phyloP scores from a whole-genome alignment of 179 eudicot genomes.

The Nepenthes alata region DNA sequence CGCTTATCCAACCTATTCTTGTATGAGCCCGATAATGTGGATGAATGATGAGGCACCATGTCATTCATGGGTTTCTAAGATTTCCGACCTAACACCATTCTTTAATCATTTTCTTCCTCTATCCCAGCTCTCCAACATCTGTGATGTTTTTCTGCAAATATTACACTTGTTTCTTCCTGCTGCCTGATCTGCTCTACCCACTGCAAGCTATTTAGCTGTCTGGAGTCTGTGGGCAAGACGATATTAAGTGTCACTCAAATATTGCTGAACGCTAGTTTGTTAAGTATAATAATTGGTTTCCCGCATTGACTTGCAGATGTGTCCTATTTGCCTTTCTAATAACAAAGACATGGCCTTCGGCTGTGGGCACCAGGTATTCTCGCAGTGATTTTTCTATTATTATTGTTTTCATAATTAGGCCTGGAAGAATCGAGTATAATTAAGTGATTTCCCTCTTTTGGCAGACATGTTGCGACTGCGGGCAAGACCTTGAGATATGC shows the following conservation, averaged over 20 bases:
- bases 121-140: background rate
- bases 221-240: background rate
- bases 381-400: background rate
- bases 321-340: constrained; percentile 39
- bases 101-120: too few relatives aligned
- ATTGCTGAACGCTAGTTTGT: too few relatives aligned
- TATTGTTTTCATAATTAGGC: background rate
- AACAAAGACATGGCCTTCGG: constrained; percentile 49
- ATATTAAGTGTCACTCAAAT: too few relatives aligned
- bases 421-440: background rate
- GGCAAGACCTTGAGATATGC: constrained; percentile 35
- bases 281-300: background rate
- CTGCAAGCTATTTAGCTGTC: background rate
- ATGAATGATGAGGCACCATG: background rate
- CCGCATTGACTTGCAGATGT: constrained; percentile 15
- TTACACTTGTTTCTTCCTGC: background rate
- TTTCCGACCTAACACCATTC: background rate
- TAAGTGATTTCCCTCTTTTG: background rate
- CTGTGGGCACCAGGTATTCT: constrained; percentile 44
- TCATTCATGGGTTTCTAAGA: background rate
- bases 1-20: too few relatives aligned
- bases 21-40: too few relatives aligned
- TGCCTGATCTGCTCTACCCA: background rate
- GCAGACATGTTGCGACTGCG: constrained; percentile 42
- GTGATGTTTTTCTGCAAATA: too few relatives aligned